Conservation (phyloP, 306 rosid species). For the Delonix regia region DNA sequence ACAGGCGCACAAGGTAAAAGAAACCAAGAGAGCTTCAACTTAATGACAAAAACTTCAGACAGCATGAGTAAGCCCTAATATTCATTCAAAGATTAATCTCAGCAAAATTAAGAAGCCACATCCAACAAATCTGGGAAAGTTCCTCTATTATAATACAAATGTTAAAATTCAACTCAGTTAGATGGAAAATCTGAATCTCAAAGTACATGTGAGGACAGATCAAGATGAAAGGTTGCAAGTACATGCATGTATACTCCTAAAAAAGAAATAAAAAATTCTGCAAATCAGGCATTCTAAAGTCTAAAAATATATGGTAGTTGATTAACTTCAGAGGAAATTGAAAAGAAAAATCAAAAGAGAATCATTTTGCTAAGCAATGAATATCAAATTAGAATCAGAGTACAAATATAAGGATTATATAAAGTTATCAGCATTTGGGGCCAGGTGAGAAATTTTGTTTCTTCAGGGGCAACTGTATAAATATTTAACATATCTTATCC, state of each 20-base stretch:
- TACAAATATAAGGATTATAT: background rate
- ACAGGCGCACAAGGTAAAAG: background rate
- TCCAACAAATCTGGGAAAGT: constrained; percentile 19
- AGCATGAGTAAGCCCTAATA: constrained; percentile 24
- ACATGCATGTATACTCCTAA: background rate
- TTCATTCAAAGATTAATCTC: background rate
- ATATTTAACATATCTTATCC: background rate
- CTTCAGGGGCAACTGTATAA: background rate
- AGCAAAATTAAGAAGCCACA: background rate
- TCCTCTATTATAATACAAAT: constrained; percentile 6
- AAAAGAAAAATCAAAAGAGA: background rate
- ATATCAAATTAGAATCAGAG: background rate
- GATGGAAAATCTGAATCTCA: background rate
- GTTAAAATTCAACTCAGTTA: constrained; percentile 1
- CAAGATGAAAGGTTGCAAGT: constrained; percentile 5
- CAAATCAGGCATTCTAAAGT: background rate
- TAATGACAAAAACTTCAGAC: constrained; percentile 9
- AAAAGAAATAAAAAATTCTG: background rate
- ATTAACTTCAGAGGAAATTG: background rate
- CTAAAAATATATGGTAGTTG: background rate
- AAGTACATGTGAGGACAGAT: background rate
- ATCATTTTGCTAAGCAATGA: background rate
- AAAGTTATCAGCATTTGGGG: background rate
- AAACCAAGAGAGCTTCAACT: constrained; percentile 16
- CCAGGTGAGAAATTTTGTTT: background rate